Percentiles rank a stretch among this genome's conserved stretches.
Evolutionary conservation across 2,329 filamentous ascomycete species (phyloP).

Genomic region (Nothopassalora personata): DNA sequence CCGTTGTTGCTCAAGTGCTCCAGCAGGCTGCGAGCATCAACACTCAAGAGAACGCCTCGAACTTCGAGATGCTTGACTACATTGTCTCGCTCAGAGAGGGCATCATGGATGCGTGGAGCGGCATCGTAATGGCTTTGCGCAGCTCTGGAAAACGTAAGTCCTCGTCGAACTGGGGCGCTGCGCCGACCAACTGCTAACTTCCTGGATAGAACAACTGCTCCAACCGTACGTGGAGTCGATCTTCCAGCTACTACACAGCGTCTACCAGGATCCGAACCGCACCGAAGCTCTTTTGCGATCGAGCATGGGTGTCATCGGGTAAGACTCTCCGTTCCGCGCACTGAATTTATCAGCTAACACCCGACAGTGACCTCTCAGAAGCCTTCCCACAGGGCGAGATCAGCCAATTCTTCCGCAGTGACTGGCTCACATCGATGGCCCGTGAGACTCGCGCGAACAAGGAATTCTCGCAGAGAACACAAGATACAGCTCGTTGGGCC

Average conservation of each 20-base stretch:
- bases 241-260: conserved; percentile 76
- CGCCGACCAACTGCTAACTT: conserved; percentile 26
- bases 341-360: not conserved
- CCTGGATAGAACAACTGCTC: conserved; percentile 57
- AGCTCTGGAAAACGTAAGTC: conserved; percentile 66
- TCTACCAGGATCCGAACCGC: conserved; percentile 77
- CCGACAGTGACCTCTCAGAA: conserved; percentile 77
- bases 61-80: conserved; percentile 95
- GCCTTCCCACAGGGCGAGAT: conserved; percentile 89
- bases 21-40: conserved; percentile 85
- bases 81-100: conserved; percentile 90
- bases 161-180: not conserved
- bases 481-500: conserved; percentile 94
- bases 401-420: conserved; percentile 74
- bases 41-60: conserved; percentile 52
- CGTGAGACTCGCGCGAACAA: conserved; percentile 87
- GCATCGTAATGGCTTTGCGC: conserved; percentile 93
- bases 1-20: conserved; percentile 86
- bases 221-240: conserved; percentile 77
- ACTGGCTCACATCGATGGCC: conserved; percentile 85
- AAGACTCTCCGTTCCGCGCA: conserved; percentile 34
- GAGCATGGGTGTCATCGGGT: conserved; percentile 98
- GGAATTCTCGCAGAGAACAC: conserved; percentile 77
- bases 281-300: conserved; percentile 88
- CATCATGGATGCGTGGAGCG: conserved; percentile 98